Evolutionary conservation across 2,329 filamentous ascomycete species (phyloP), one percentile per base, ranked within the genome.

Genomic region (Arachnomyces sp.): DNA sequence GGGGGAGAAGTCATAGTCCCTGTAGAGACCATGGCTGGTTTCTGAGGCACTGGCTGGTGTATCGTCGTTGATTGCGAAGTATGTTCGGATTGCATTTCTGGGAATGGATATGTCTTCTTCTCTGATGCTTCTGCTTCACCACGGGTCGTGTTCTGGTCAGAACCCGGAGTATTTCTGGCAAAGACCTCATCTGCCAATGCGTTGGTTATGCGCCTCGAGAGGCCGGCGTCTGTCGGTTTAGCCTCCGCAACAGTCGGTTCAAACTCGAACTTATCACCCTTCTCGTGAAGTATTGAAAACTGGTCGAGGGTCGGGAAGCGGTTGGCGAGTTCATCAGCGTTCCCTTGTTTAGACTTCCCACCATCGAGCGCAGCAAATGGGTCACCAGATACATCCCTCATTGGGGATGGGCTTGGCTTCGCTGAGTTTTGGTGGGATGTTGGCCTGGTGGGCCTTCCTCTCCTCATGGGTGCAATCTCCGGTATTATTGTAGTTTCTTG

Each of bases 231-330:
- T 31, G 63, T 47, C 2, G 54, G 39, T 20, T 63, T 63, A 8
- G 65, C 63, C 8, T 68, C 64, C 16, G 67, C 5, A n/a, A 71
- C 59, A 11, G 71, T 56, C 32, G 70, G 62, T 43, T 85, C 81
- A 58, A 95, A 95, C 40, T 90, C 81, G 52, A 95, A 95, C 44
- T 86, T 89, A 45, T 77, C 67, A 2, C 84, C 84, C 46, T 84
- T 77, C 47, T 96, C 88, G 51, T 94, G 87, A 33, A 95, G 68
- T 13, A 98, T 70, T 2, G 90, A 82, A 56, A 98, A 98, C 51
- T 96, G 86, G 54, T 96, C 89, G 16, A 98, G 71, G 4, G 86
- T 89, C 0, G 92, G 92, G 51, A 95, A 98, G 38, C 84, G 77
- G 18, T 79, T 74, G 0, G 90, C 87, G 17, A 95, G 68, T 55